Conservation (phyloP, 2,329 filamentous ascomycete genomes). For the Lachnellula cervina region DNA sequence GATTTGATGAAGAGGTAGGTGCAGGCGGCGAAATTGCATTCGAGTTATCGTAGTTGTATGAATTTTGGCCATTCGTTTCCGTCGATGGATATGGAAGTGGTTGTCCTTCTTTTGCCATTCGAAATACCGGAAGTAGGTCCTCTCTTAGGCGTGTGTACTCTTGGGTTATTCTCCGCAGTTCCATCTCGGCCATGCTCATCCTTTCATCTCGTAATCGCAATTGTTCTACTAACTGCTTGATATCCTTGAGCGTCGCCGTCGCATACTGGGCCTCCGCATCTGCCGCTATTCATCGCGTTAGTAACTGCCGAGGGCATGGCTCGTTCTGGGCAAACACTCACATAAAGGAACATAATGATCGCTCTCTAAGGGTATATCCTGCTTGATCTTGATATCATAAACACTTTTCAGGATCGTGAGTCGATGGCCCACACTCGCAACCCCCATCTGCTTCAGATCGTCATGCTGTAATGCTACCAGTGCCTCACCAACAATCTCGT, state of each 20-base stretch:
- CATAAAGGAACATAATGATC: slow-evolving; percentile 92
- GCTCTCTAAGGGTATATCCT: slow-evolving; percentile 83
- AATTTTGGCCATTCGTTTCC: slow-evolving; percentile 25
- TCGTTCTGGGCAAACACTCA: slow-evolving; percentile 43
- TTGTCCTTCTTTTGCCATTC: slow-evolving; percentile 86
- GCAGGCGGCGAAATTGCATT: slow-evolving; percentile 51
- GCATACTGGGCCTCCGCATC: slow-evolving; percentile 83
- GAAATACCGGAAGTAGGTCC: slow-evolving; percentile 84
- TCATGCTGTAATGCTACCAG: slow-evolving; percentile 85
- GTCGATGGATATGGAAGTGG: slow-evolving; percentile 59
- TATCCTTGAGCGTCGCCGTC: slow-evolving; percentile 86
- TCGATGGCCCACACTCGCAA: slow-evolving; percentile 87
- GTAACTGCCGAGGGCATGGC: neutral
- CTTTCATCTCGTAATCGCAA: slow-evolving; percentile 86
- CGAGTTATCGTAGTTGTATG: slow-evolving; percentile 47
- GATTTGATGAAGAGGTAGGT: slow-evolving; percentile 48
- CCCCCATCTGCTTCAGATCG: slow-evolving; percentile 91
- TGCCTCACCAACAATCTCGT: slow-evolving; percentile 90
- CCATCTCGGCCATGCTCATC: slow-evolving; percentile 76
- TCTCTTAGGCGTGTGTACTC: slow-evolving; percentile 86
- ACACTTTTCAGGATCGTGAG: slow-evolving; percentile 93
- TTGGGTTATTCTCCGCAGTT: slow-evolving; percentile 77
- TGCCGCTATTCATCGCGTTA: slow-evolving; percentile 57
- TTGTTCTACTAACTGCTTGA: slow-evolving; percentile 84
- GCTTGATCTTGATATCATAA: slow-evolving; percentile 92